Percentiles rank a stretch among this genome's conserved stretches.
These are phyloP conservation scores for Solanum chaucha DNA, from an alignment of 257 asterid genomes.

Conservation along the genomic window DNA sequence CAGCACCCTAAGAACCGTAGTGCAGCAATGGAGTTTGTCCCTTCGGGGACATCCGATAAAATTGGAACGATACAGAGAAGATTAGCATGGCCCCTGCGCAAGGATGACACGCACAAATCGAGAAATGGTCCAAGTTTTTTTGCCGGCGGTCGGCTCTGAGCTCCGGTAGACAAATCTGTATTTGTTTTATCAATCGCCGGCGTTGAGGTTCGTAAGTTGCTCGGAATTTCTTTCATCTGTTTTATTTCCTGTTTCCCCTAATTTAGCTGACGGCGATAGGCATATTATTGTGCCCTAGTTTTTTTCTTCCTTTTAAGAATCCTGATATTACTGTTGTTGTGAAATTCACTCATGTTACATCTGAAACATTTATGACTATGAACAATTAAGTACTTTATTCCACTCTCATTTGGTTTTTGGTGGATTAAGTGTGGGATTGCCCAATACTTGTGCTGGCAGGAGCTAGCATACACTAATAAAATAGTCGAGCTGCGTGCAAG, in stretches of 20 bases:
- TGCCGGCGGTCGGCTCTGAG: too few relatives aligned
- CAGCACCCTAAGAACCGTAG: rapidly evolving
- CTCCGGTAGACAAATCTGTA: too few relatives aligned
- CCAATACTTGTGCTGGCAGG: not conserved
- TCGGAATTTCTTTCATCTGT: not conserved
- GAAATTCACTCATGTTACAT: not conserved
- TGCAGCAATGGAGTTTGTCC: not conserved
- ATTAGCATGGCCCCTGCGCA: conserved; percentile 19
- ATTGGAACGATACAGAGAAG: conserved; percentile 17
- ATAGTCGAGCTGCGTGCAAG: not conserved
- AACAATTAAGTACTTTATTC: not conserved
- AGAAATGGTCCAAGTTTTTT: conserved; percentile 9
- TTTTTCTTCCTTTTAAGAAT: not conserved
- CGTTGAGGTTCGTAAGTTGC: not conserved
- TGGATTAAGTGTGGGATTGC: not conserved
- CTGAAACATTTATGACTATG: not conserved
- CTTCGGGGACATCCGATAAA: conserved; percentile 15
- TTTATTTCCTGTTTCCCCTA: not conserved
- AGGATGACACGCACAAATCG: conserved; percentile 21
- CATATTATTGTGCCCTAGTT: not conserved
- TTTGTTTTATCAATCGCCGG: too few relatives aligned
- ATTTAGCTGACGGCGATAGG: not conserved
- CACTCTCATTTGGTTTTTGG: not conserved
- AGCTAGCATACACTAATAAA: not conserved
- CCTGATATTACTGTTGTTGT: not conserved